Conservation (phyloP, 2,329 filamentous ascomycete genomes). For the Phoma herbarum region DNA sequence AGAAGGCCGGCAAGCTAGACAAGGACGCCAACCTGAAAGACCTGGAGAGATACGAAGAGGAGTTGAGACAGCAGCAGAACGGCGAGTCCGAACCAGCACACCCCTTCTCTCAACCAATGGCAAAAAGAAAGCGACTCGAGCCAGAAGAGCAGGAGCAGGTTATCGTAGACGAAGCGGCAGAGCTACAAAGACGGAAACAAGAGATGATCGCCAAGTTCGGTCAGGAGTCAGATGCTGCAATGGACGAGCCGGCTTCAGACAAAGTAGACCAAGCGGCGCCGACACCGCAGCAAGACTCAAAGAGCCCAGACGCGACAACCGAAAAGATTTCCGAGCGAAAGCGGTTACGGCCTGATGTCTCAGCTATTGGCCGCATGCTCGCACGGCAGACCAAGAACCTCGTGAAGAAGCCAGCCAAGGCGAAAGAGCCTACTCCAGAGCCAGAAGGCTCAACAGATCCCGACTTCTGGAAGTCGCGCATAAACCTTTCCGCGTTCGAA, state of each 20-base stretch:
- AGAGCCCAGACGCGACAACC: slow-evolving; percentile 1
- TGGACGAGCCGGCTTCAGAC: slow-evolving; percentile 9
- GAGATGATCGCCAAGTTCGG: slow-evolving; percentile 36
- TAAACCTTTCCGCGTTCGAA: slow-evolving; percentile 81
- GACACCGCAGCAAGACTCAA: background rate
- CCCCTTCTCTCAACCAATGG: slow-evolving; percentile 22
- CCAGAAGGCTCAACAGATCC: slow-evolving; percentile 55
- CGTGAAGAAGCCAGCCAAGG: slow-evolving; percentile 30
- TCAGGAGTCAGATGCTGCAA: slow-evolving; percentile 7
- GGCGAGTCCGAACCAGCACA: slow-evolving; percentile 9
- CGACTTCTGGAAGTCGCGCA: slow-evolving; percentile 76
- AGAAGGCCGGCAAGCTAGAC: slow-evolving; percentile 62
- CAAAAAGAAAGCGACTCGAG: slow-evolving; percentile 39
- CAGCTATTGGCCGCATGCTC: slow-evolving; percentile 43
- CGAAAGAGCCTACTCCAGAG: slow-evolving; percentile 34
- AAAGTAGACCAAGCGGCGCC: background rate
- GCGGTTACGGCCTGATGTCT: slow-evolving; percentile 37
- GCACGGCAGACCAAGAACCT: slow-evolving; percentile 39
- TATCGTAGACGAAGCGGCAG: slow-evolving; percentile 21
- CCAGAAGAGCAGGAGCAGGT: slow-evolving; percentile 26
- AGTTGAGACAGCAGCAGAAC: slow-evolving; percentile 1
- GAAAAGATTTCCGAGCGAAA: slow-evolving; percentile 29
- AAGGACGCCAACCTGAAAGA: slow-evolving; percentile 61
- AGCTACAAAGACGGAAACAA: slow-evolving; percentile 34
- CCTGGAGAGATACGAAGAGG: slow-evolving; percentile 59